A percentile compares a stretch with the other conserved stretches of the same genome.
Evolutionary conservation across 352 stramenopile species (phyloP).

Genomic region (Globisporangium perplexum): DNA sequence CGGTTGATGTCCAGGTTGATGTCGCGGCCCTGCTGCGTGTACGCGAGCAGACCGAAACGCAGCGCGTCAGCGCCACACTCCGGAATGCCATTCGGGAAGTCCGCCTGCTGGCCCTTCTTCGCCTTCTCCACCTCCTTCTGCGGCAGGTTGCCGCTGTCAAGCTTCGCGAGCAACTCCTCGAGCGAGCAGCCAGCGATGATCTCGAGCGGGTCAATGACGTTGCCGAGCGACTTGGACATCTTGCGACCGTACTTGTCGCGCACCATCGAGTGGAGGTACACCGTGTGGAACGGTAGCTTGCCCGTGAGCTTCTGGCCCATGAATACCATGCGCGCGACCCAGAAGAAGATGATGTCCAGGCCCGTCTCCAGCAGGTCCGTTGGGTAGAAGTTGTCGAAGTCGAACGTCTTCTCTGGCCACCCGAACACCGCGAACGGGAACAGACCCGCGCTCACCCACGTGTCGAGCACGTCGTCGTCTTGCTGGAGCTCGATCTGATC

Average conservation of each 20-base stretch:
- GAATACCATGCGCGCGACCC: conserved; percentile 97
- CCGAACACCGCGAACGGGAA: conserved; percentile 92
- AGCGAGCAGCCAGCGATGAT: conserved; percentile 97
- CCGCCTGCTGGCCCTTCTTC: conserved; percentile 94
- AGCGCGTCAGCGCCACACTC: conserved; percentile 98
- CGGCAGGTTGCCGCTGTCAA: conserved; percentile 96
- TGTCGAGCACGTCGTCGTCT: conserved; percentile 99
- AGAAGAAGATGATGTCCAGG: conserved; percentile 99
- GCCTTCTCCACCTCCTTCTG: conserved; percentile 96
- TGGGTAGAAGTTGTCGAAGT: conserved; percentile 94
- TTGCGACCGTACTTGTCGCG: conserved; percentile 98
- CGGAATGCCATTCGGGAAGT: conserved; percentile 99
- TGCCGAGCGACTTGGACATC: conserved; percentile 99
- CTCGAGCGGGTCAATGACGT: conserved; percentile 97
- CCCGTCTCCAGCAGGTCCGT: conserved; percentile 97
- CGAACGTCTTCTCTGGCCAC: conserved; percentile 56
- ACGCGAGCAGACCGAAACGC: conserved; percentile 96
- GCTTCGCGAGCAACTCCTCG: conserved; percentile 91
- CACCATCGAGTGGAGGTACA: conserved; percentile 98
- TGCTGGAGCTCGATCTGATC: conserved; percentile 89
- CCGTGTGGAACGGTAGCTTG: conserved; percentile 95
- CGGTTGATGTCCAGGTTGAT: conserved; percentile 99
- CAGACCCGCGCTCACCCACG: conserved; percentile 98
- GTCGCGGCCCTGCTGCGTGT: conserved; percentile 92
- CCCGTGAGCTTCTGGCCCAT: conserved; percentile 96